phyloP scores from a whole-genome alignment of 306 rosid species.

The Dryas octopetala region DNA sequence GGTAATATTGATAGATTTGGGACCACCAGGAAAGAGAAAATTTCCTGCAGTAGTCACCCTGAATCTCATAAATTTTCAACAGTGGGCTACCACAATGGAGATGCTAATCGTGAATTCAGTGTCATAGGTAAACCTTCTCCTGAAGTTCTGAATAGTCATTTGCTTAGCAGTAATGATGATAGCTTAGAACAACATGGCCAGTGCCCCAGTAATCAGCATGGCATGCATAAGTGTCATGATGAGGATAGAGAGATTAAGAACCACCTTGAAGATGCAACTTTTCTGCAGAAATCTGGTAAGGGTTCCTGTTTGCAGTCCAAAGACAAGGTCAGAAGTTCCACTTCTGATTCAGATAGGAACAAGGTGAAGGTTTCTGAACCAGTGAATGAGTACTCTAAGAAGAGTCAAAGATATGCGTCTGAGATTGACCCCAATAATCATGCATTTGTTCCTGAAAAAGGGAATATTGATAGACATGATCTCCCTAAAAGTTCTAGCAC shows the following conservation, averaged over 20 bases:
- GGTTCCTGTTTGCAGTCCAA: constrained; percentile 30
- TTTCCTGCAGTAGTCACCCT: constrained; percentile 20
- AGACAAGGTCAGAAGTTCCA: constrained; percentile 39
- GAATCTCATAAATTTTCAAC: constrained; percentile 41
- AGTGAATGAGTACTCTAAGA: constrained; percentile 43
- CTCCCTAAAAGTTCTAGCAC: constrained; percentile 19
- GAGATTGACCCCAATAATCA: constrained; percentile 39
- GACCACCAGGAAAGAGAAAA: constrained; percentile 33
- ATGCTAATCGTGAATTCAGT: constrained; percentile 36
- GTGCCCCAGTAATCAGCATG: constrained; percentile 30
- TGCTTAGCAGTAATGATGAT: constrained; percentile 30
- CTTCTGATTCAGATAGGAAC: constrained; percentile 36
- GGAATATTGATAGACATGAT: constrained; percentile 30
- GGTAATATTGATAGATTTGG: constrained; percentile 23
- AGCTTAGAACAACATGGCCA: constrained; percentile 30
- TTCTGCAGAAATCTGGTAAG: constrained; percentile 43
- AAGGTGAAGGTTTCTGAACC: constrained; percentile 43
- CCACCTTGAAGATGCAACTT: constrained; percentile 30
- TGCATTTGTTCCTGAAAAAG: constrained; percentile 30
- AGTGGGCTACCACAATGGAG: constrained; percentile 28
- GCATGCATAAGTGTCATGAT: constrained; percentile 12
- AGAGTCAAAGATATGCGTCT: constrained; percentile 33
- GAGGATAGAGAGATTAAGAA: constrained; percentile 36
- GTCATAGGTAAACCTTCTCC: constrained; percentile 33
- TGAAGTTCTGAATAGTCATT: constrained; percentile 36